These are phyloP conservation scores for Exsudoporus frostii DNA, from an alignment of 768 basidiomycete species.

Conservation along the genomic window DNA sequence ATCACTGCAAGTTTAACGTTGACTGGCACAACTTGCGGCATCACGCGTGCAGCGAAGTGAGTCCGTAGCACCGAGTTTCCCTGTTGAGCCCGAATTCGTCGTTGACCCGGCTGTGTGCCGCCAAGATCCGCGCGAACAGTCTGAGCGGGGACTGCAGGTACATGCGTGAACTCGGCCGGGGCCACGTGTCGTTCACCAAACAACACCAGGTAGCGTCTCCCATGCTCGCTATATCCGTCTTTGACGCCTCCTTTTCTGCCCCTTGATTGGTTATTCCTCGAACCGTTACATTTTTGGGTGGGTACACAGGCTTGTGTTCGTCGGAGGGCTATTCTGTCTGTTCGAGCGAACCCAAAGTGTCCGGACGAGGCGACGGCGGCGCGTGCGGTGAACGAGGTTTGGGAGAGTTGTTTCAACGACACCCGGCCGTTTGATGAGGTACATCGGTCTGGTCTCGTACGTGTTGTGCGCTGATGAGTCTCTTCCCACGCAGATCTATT, in stretches of 20 bases:
- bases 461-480: background rate
- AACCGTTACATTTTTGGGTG: slow-evolving; percentile 6
- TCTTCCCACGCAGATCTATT: slow-evolving; percentile 34
- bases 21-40: slow-evolving; percentile 89
- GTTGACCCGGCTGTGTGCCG: background rate
- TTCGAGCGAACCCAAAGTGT: slow-evolving; percentile 77
- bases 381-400: slow-evolving; percentile 91
- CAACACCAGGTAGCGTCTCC: slow-evolving; percentile 79
- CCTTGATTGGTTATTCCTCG: background rate
- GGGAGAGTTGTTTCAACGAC: slow-evolving; percentile 94
- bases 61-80: slow-evolving; percentile 20
- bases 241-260: slow-evolving; percentile 5
- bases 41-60: slow-evolving; percentile 95
- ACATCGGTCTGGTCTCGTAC: slow-evolving; percentile 3
- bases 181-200: slow-evolving; percentile 79
- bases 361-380: slow-evolving; percentile 75
- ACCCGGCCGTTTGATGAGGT: slow-evolving; percentile 98
- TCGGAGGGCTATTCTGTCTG: slow-evolving; percentile 79
- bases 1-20: slow-evolving; percentile 92
- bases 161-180: slow-evolving; percentile 75
- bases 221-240: slow-evolving; percentile 7
- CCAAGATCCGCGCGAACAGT: slow-evolving; percentile 91
- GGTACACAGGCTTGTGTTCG: slow-evolving; percentile 77
- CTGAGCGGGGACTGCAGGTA: slow-evolving; percentile 91
- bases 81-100: background rate